Conservation (phyloP, 2,329 filamentous ascomycete species). For the Pleurostoma richardsiae region DNA sequence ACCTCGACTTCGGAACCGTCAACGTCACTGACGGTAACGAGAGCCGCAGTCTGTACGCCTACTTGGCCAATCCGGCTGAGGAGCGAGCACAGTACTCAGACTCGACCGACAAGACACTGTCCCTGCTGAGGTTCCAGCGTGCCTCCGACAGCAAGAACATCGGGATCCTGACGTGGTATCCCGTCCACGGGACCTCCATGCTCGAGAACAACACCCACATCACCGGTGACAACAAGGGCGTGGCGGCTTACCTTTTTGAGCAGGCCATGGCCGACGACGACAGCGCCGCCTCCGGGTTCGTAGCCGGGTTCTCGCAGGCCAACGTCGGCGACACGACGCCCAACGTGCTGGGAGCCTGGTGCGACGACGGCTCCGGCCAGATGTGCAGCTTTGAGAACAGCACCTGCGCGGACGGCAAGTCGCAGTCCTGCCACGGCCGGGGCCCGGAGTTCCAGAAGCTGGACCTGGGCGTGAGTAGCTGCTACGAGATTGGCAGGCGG, state of each 20-base stretch:
- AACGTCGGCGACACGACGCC: constrained; percentile 88
- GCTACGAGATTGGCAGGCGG: constrained; percentile 65
- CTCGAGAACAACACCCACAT: constrained; percentile 86
- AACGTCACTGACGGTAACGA: constrained; percentile 69
- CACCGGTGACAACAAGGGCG: constrained; percentile 88
- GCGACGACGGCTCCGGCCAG: constrained; percentile 72
- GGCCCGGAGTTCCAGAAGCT: constrained; percentile 62
- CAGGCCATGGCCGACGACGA: constrained; percentile 52
- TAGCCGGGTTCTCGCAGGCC: constrained; percentile 86
- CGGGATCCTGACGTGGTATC: constrained; percentile 84
- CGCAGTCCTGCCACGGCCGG: constrained; percentile 63
- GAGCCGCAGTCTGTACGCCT: constrained; percentile 80
- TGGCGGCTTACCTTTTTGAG: constrained; percentile 80
- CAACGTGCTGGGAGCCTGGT: constrained; percentile 79
- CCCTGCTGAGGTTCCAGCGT: constrained; percentile 68
- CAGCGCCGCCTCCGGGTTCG: constrained; percentile 60
- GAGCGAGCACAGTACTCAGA: constrained; percentile 65
- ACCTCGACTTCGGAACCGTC: constrained; percentile 57
- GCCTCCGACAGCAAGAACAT: constrained; percentile 67
- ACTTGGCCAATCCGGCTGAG: constrained; percentile 71
- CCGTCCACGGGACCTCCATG: constrained; percentile 86
- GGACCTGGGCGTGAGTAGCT: constrained; percentile 70
- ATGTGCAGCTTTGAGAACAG: constrained; percentile 71
- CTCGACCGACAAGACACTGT: constrained; percentile 69
- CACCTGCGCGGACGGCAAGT: constrained; percentile 66